Evolutionary conservation across 805 yeast species (phyloP).

Genomic region (Saturnispora serradocipensis): DNA sequence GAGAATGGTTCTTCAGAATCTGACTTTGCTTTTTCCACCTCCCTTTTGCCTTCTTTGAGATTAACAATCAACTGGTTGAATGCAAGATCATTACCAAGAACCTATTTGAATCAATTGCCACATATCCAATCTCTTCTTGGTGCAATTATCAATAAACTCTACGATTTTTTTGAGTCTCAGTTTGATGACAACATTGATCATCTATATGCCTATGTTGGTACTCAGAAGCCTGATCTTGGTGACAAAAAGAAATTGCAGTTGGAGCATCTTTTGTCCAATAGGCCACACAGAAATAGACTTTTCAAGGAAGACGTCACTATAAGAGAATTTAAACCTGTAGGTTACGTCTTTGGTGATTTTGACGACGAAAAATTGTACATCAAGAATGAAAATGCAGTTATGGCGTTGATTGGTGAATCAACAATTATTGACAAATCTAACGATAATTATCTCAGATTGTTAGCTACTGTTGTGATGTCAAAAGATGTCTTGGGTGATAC

Average conservation of each 20-base stretch:
- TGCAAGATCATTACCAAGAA: constrained; percentile 34
- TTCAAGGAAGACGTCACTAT: constrained; percentile 58
- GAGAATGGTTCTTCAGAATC: neutral
- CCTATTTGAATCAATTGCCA: constrained; percentile 20
- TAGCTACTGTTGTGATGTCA: constrained; percentile 28
- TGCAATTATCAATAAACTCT: constrained; percentile 2
- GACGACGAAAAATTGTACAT: constrained; percentile 42
- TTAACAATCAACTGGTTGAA: constrained; percentile 50
- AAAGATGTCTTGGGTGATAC: constrained; percentile 23
- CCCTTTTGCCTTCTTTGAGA: constrained; percentile 34
- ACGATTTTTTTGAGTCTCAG: constrained; percentile 6
- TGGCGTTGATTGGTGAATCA: constrained; percentile 28
- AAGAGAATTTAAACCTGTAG: constrained; percentile 51
- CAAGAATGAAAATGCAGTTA: constrained; percentile 21
- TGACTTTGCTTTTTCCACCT: constrained; percentile 16
- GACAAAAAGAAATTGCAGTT: neutral
- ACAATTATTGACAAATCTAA: constrained; percentile 11
- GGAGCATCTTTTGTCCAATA: constrained; percentile 11
- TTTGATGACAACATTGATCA: constrained; percentile 1
- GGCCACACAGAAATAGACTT: constrained; percentile 43
- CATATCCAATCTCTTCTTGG: constrained; percentile 3
- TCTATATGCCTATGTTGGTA: constrained; percentile 3
- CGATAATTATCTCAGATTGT: constrained; percentile 28
- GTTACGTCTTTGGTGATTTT: constrained; percentile 49
- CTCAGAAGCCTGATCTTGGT: constrained; percentile 1